phyloP scores from a whole-genome alignment of 202 grass and related monocot species.

The Musa balbisiana region DNA sequence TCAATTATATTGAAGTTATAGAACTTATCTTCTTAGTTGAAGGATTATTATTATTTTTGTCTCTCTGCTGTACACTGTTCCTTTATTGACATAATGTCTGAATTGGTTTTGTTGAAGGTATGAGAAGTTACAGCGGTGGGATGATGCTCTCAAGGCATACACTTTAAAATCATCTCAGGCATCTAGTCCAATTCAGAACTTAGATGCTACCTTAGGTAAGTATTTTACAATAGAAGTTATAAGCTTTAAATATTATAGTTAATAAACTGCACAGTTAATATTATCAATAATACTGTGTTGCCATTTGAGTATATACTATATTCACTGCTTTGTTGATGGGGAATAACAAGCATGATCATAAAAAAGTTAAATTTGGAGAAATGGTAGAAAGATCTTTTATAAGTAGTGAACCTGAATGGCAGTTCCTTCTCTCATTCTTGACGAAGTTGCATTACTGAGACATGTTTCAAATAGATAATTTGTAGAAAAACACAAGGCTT shows the following conservation, averaged over 20 bases:
- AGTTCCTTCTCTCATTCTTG: not conserved
- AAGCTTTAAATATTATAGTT: slow-evolving; percentile 13
- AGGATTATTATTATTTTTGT: not conserved
- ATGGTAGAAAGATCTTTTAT: not conserved
- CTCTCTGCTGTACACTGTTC: slow-evolving; percentile 7
- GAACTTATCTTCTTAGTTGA: not conserved
- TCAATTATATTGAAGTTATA: not conserved
- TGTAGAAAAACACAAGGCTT: too few species aligned
- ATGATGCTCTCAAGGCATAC: slow-evolving; percentile 90
- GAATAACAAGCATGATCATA: not conserved
- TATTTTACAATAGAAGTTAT: slow-evolving; percentile 7
- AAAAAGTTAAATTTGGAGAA: not conserved
- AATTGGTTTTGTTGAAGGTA: slow-evolving; percentile 50
- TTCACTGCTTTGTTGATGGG: not conserved
- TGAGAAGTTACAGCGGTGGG: slow-evolving; percentile 95
- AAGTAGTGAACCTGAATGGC: not conserved
- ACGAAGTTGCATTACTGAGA: not conserved
- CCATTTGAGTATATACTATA: slow-evolving; percentile 6
- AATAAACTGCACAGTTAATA: not conserved
- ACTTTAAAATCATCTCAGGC: slow-evolving; percentile 74
- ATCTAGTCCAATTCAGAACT: slow-evolving; percentile 67
- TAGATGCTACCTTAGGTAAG: slow-evolving; percentile 87
- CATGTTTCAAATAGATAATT: too few species aligned
- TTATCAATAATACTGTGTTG: too few species aligned
- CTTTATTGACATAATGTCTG: slow-evolving; percentile 5